Conservation (phyloP, 352 stramenopile species). For the Phytophthora sp. region DNA sequence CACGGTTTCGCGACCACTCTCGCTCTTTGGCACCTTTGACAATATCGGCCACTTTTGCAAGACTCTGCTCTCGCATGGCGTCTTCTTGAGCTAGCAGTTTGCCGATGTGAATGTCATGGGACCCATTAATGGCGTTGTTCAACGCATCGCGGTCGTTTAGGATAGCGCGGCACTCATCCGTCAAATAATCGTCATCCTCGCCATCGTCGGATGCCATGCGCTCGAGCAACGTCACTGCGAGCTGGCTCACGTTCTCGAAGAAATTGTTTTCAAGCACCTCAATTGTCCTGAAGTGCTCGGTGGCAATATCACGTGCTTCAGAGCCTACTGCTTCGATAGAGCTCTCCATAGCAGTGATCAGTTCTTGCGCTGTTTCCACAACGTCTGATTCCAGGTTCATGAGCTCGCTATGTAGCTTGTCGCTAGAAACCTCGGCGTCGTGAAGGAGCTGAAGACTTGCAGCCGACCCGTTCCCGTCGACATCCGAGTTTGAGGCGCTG, state of each 20-base stretch:
- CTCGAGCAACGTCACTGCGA: conserved; percentile 77
- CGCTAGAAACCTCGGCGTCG: conserved; percentile 81
- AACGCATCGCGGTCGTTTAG: conserved; percentile 83
- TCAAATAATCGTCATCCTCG: conserved; percentile 82
- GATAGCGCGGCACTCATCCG: conserved; percentile 80
- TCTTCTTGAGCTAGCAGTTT: conserved; percentile 90
- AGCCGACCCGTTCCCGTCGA: conserved; percentile 31
- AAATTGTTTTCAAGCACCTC: conserved; percentile 93
- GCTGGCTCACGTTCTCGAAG: conserved; percentile 86
- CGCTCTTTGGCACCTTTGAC: conserved; percentile 65
- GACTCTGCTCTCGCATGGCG: conserved; percentile 79
- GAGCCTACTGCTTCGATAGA: conserved; percentile 68
- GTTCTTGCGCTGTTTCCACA: conserved; percentile 74
- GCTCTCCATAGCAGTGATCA: conserved; percentile 65
- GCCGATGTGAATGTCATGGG: conserved; percentile 92
- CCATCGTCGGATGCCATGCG: conserved; percentile 78
- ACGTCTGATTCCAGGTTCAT: conserved; percentile 92
- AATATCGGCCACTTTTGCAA: conserved; percentile 71
- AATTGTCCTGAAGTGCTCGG: conserved; percentile 88
- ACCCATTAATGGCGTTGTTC: conserved; percentile 90
- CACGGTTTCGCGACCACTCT: conserved; percentile 79
- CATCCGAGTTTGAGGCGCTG: conserved; percentile 30
- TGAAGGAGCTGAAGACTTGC: conserved; percentile 78
- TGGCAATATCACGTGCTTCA: conserved; percentile 68
- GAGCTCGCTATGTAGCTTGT: conserved; percentile 86